Conservation (phyloP, 805 yeast genomes). For the Nakazawaea ernobii region DNA sequence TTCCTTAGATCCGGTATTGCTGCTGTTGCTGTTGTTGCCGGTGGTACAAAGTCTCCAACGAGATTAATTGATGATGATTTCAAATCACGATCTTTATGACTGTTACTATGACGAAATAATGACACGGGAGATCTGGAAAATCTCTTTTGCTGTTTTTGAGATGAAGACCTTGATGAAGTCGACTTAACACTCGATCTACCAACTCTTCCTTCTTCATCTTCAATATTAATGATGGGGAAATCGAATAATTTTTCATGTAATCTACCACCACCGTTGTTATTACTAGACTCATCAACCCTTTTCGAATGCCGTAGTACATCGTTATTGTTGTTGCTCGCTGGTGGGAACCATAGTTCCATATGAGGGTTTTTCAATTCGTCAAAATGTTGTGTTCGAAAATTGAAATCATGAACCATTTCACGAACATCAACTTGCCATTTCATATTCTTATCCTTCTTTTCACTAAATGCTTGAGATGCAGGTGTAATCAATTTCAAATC, state of each 20-base stretch:
- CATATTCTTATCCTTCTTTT: conserved; percentile 27
- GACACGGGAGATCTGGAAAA: conserved; percentile 12
- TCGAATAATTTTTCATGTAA: conserved; percentile 22
- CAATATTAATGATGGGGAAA: conserved; percentile 12
- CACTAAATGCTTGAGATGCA: conserved; percentile 61
- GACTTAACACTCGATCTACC: conserved; percentile 1
- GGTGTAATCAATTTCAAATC: conserved; percentile 46
- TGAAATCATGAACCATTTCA: conserved; percentile 50
- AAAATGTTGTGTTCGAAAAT: conserved; percentile 57
- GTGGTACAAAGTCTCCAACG: not conserved
- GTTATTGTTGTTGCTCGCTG: not conserved
- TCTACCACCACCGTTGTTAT: conserved; percentile 10
- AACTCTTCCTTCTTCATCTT: conserved; percentile 6
- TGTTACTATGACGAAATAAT: not conserved
- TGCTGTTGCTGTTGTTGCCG: conserved; percentile 22
- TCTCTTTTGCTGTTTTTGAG: not conserved
- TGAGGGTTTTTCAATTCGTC: conserved; percentile 37
- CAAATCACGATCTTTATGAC: not conserved
- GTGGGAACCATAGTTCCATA: conserved; percentile 50
- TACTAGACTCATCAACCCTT: conserved; percentile 5
- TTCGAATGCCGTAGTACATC: not conserved
- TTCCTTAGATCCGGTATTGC: conserved; percentile 15
- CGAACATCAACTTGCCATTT: conserved; percentile 62
- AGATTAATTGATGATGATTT: too few species aligned
- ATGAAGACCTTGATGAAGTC: not conserved